phyloP scores from a whole-genome alignment of 2,329 filamentous ascomycete species.

The Fusarium brachygibbosum region DNA sequence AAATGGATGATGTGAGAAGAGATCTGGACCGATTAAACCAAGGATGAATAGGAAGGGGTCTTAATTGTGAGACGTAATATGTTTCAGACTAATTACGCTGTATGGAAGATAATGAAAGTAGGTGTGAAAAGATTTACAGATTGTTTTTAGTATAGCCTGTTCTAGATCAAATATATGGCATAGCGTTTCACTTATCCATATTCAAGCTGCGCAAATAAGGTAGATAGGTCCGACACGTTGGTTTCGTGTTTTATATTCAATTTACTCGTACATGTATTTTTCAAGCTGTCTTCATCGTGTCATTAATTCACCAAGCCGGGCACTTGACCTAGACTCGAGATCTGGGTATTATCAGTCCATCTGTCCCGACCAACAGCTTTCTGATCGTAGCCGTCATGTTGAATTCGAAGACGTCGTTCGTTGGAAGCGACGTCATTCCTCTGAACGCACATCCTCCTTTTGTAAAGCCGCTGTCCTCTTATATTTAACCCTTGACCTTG shows the following conservation, averaged over 20 bases:
- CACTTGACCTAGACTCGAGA: conserved; percentile 38
- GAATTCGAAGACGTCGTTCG: conserved; percentile 24
- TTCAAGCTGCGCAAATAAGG: background rate
- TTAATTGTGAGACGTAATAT: background rate
- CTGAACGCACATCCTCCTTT: conserved; percentile 2
- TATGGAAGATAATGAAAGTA: conserved; percentile 8
- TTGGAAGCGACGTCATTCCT: background rate
- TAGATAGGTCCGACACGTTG: conserved; percentile 10
- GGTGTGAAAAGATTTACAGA: no score
- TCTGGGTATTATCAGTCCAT: conserved; percentile 46
- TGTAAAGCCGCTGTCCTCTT: background rate
- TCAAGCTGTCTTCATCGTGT: conserved; percentile 39
- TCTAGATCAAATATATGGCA: background rate
- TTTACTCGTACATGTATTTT: conserved; percentile 46
- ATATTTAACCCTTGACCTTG: conserved; percentile 78
- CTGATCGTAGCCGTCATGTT: conserved; percentile 33
- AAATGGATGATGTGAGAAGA: conserved; percentile 63
- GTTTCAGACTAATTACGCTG: background rate
- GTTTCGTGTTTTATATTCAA: conserved; percentile 32
- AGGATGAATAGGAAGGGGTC: conserved; percentile 32
- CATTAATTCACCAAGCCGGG: conserved; percentile 28
- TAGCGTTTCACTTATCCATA: conserved; percentile 4
- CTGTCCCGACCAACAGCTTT: conserved; percentile 30
- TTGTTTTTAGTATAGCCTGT: background rate
- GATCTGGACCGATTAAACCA: conserved; percentile 59